Evolutionary conservation across 129 eudicot species (phyloP).

Genomic region (Ambrosia artemisiifolia): DNA sequence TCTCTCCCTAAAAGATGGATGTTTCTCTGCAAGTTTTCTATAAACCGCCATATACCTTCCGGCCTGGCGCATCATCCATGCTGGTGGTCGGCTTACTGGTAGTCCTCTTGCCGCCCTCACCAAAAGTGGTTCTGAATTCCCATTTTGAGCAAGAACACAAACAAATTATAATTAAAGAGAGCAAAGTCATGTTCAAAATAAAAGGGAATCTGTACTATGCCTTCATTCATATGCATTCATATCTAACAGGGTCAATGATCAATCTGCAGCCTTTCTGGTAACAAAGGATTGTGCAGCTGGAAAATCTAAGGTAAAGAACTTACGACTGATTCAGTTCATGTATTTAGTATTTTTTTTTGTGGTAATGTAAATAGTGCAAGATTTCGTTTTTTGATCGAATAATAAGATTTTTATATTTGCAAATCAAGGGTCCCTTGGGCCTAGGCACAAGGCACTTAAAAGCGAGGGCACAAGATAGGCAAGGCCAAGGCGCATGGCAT

Average conservation of each 20-base stretch:
- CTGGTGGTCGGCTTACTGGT: constrained; percentile 87
- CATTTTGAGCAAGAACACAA: constrained; percentile 9
- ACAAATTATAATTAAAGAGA: not conserved
- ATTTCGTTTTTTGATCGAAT: too few relatives aligned
- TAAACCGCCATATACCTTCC: constrained; percentile 98
- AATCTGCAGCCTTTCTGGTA: not conserved
- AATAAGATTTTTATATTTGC: too few relatives aligned
- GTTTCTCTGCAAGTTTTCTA: constrained; percentile 92
- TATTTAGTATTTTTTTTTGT: not conserved
- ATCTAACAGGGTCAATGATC: not conserved
- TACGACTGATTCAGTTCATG: not conserved
- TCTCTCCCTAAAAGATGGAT: constrained; percentile 95
- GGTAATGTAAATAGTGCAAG: too few relatives aligned
- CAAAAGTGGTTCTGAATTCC: constrained; percentile 73
- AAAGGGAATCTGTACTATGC: not conserved
- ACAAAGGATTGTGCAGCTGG: not conserved
- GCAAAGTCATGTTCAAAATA: not conserved
- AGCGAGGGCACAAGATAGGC: too few relatives aligned
- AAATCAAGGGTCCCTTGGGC: too few relatives aligned
- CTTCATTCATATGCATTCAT: not conserved
- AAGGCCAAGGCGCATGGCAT: too few relatives aligned
- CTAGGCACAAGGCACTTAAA: too few relatives aligned
- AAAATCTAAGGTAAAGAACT: too few relatives aligned
- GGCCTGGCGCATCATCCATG: constrained; percentile 99
- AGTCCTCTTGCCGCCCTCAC: constrained; percentile 90